Conservation (phyloP, 1,284 basidiomycete genomes). For the Pterulicium gracile region DNA sequence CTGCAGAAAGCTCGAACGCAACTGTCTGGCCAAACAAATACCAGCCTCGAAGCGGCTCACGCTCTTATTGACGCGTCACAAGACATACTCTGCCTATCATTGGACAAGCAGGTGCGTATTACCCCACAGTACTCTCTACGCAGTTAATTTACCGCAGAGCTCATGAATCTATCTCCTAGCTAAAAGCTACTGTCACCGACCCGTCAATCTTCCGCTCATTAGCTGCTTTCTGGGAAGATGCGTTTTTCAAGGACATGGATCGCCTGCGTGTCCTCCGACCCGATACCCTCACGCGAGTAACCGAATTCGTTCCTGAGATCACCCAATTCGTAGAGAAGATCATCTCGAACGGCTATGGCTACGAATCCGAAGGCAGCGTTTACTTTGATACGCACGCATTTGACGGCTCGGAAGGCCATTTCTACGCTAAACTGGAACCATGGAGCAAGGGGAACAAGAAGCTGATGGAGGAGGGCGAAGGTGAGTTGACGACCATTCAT, state of each 20-base stretch:
- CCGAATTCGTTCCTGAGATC: slow-evolving; percentile 96
- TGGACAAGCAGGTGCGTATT: slow-evolving; percentile 65
- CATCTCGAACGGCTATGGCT: slow-evolving; percentile 84
- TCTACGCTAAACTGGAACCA: slow-evolving; percentile 94
- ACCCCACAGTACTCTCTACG: slow-evolving; percentile 11
- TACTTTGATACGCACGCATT: slow-evolving; percentile 94
- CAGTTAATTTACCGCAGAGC: slow-evolving; percentile 7
- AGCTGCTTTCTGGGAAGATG: slow-evolving; percentile 83
- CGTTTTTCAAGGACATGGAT: slow-evolving; percentile 91
- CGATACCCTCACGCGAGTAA: slow-evolving; percentile 89
- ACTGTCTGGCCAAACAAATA: slow-evolving; percentile 26
- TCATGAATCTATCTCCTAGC: slow-evolving; percentile 29
- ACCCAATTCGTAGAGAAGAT: slow-evolving; percentile 84
- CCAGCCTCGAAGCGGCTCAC: slow-evolving; percentile 37
- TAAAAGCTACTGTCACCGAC: slow-evolving; percentile 76
- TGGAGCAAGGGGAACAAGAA: slow-evolving; percentile 92
- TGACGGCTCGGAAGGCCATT: slow-evolving; percentile 62
- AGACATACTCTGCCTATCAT: slow-evolving; percentile 63
- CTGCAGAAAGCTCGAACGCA: slow-evolving; percentile 31
- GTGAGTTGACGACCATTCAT: slow-evolving; percentile 24
- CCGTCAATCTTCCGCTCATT: slow-evolving; percentile 80
- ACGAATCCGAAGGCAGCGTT: slow-evolving; percentile 81
- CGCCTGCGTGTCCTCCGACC: slow-evolving; percentile 81
- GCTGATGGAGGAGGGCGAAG: slow-evolving; percentile 90
- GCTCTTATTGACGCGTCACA: slow-evolving; percentile 62